phyloP scores from a whole-genome alignment of 257 asterid genomes.

The Gentiana macrophylla region DNA sequence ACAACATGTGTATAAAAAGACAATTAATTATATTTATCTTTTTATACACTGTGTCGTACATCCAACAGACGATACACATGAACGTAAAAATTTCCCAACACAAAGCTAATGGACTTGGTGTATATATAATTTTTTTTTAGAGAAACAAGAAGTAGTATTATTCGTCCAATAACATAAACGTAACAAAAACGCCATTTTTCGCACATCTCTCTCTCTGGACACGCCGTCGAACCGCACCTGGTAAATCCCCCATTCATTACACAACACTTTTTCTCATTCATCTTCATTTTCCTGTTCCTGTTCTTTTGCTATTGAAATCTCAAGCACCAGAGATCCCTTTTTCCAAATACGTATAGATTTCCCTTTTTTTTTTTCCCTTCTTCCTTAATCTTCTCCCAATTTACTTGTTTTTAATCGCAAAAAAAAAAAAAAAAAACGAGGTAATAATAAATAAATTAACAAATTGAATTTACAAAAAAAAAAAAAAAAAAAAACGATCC shows the following conservation, averaged over 20 bases:
- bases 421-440: background rate
- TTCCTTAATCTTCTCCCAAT: background rate
- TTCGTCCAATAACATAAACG: too few species aligned
- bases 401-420: background rate
- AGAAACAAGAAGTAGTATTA: too few species aligned
- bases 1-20: too few species aligned
- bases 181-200: too few species aligned
- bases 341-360: slow-evolving; percentile 2
- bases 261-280: slow-evolving; percentile 1
- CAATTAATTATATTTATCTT: too few species aligned
- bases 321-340: background rate
- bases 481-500: background rate
- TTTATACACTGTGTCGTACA: too few species aligned
- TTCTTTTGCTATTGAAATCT: background rate
- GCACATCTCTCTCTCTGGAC: slow-evolving; percentile 2
- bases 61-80: too few species aligned
- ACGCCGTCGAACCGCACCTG: slow-evolving; percentile 11
- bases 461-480: background rate
- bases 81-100: too few species aligned
- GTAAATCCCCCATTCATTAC: background rate
- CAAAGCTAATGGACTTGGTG: too few species aligned
- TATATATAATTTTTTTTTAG: too few species aligned
- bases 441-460: background rate
- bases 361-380: background rate
- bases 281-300: slow-evolving; percentile 1